phyloP scores from a whole-genome alignment of 257 asterid species.

The Solanum appendiculatum region DNA sequence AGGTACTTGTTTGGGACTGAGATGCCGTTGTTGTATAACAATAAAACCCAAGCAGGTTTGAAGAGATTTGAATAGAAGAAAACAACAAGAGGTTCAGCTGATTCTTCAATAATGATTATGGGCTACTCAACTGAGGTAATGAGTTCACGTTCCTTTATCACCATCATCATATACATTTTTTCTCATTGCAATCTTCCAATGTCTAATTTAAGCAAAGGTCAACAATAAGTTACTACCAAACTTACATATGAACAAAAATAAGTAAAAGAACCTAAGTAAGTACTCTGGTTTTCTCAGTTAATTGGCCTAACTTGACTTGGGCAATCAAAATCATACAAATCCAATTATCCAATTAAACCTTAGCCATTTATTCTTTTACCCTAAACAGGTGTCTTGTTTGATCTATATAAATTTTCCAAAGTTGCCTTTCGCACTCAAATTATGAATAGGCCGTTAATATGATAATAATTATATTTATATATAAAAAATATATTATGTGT shows the following conservation, averaged over 20 bases:
- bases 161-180: neutral
- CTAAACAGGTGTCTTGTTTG: neutral
- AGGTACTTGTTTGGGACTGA: neutral
- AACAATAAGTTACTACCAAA: neutral
- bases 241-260: neutral
- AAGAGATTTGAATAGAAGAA: neutral
- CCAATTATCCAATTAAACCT: neutral
- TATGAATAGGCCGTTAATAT: neutral
- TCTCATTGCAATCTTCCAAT: neutral
- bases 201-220: neutral
- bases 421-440: neutral
- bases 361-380: neutral
- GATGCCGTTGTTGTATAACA: neutral
- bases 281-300: neutral
- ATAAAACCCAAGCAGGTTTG: neutral
- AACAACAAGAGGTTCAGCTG: neutral
- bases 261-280: neutral
- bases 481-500: too few species aligned
- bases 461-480: too few species aligned
- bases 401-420: neutral
- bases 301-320: neutral
- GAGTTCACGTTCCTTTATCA: neutral
- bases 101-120: neutral
- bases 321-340: neutral
- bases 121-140: too few species aligned